Evolutionary conservation across 495 filamentous ascomycete genomes (phyloP).

Genomic region (Penicillium ucsense): DNA sequence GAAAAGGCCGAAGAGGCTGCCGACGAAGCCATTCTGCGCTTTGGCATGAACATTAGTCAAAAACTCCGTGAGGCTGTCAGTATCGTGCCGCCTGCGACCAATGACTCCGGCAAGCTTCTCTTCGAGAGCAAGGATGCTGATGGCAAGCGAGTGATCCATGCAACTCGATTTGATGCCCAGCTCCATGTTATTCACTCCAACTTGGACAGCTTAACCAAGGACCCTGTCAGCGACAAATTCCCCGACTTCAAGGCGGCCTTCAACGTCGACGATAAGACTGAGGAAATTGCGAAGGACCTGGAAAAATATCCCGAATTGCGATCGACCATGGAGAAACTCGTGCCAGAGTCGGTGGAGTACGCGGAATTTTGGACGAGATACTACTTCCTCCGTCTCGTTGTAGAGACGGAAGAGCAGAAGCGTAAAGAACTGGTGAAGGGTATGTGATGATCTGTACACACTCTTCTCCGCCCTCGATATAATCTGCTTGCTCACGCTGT

Average conservation of each 20-base stretch:
- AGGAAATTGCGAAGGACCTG: conserved; percentile 71
- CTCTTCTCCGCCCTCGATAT: conserved; percentile 2
- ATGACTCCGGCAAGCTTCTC: conserved; percentile 46
- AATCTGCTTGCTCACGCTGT: conserved; percentile 4
- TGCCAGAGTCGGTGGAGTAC: conserved; percentile 84
- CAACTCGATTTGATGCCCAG: conserved; percentile 90
- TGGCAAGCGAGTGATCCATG: conserved; percentile 84
- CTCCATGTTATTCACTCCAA: conserved; percentile 89
- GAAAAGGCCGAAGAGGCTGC: conserved; percentile 95
- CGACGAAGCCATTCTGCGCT: conserved; percentile 89
- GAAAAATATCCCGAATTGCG: conserved; percentile 84
- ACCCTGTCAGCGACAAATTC: conserved; percentile 68
- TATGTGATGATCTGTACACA: conserved; percentile 25
- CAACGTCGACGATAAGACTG: conserved; percentile 74
- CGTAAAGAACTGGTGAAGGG: conserved; percentile 87
- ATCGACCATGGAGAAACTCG: conserved; percentile 87
- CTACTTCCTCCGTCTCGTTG: conserved; percentile 87
- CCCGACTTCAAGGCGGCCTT: conserved; percentile 66
- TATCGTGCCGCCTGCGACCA: conserved; percentile 58
- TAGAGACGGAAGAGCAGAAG: conserved; percentile 91
- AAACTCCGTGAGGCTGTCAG: conserved; percentile 87
- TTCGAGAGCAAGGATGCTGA: conserved; percentile 90
- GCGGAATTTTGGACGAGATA: conserved; percentile 88
- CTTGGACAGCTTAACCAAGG: conserved; percentile 72
- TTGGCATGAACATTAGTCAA: conserved; percentile 82